Evolutionary conservation across 2,329 filamentous ascomycete genomes (phyloP).

Genomic region (Venturia nashicola): DNA sequence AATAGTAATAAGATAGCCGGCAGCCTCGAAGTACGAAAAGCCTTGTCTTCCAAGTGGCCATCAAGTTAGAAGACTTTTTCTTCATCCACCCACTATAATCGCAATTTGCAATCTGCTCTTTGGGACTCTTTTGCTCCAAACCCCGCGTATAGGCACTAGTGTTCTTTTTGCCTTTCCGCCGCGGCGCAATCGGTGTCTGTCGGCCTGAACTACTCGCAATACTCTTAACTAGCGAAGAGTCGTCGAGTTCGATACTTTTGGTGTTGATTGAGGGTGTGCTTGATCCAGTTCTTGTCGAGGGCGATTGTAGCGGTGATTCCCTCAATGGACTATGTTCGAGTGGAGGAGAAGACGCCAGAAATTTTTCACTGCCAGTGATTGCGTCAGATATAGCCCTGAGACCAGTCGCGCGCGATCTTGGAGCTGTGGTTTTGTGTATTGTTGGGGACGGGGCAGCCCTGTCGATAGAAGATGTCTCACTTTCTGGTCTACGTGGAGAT

Average conservation of each 20-base stretch:
- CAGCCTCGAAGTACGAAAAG: conserved; percentile 91
- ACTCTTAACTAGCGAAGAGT: conserved; percentile 27
- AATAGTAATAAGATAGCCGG: conserved; percentile 90
- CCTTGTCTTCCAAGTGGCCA: conserved; percentile 95
- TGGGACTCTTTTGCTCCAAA: conserved; percentile 65
- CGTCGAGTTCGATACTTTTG: conserved; percentile 66
- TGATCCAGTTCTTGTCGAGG: conserved; percentile 65
- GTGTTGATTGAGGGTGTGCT: conserved; percentile 49
- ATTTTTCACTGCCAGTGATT: conserved; percentile 42
- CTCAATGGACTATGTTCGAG: conserved; percentile 25
- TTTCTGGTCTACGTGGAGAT: conserved; percentile 26
- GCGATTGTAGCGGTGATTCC: conserved; percentile 46
- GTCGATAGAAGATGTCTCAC: conserved; percentile 36
- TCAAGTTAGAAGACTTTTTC: conserved; percentile 90
- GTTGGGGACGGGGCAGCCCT: conserved; percentile 33
- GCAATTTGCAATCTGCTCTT: conserved; percentile 71
- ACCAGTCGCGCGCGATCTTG: conserved; percentile 45
- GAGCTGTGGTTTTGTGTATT: conserved; percentile 23
- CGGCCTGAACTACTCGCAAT: conserved; percentile 5
- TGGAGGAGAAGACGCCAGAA: conserved; percentile 26
- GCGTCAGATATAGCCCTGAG: conserved; percentile 75
- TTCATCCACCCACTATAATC: conserved; percentile 99
- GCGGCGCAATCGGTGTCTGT: conserved; percentile 14
- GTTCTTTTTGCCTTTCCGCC: conserved; percentile 55
- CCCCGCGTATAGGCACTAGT: conserved; percentile 91